Base-by-base conservation (phyloP, 140 eudicot genomes). In the Bidens hawaiensis region DNA sequence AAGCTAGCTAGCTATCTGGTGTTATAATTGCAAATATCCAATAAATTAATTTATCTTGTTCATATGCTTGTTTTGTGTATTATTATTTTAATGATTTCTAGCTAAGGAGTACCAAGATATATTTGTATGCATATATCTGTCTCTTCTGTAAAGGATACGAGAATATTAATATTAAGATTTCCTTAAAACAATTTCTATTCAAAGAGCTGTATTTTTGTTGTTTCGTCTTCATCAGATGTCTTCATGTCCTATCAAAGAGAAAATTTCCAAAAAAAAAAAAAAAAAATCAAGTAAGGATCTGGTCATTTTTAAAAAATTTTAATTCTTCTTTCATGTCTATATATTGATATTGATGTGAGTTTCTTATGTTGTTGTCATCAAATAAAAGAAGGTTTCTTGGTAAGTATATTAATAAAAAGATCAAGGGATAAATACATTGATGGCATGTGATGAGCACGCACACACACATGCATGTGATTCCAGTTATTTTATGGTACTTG, bases 11-110 rank as follows among this genome's bases (percentile, higher is more conserved):
- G 60, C 54, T 66, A 67, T 64, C 38, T 21, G 26, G 50, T 51
- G 59, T 51, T 59, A 47, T 24, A 49, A 50, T 48, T 60, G 68
- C 74, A 67, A 2, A 30, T 49, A 67, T 50, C 22, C 6, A 66
- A 67, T 59, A 67, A 46, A 58, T 43, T 66, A 52, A 3, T 59
- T 53, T 15, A 31, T 40, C n/a, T 67, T 60, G 51, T 58, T 50
- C 47, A 45, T 24, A 28, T 49, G 5, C 18, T 41, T 40, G 26
- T 25, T 36, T 36, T 10, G 12, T 10, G 43, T 36, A 36, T 1
- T 3, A 42, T 41, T 41, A 15, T 25, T 53, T 43, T 40, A 34
- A 26, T 27, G 47, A 14, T 34, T 19, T 17, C 21, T 17, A 30
- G 9, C 10, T 22, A 2, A 38, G 21, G 19, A 10, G 41, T 60